Base-by-base conservation (phyloP, 2,329 filamentous ascomycete genomes). In the Ophiostoma sp. region DNA sequence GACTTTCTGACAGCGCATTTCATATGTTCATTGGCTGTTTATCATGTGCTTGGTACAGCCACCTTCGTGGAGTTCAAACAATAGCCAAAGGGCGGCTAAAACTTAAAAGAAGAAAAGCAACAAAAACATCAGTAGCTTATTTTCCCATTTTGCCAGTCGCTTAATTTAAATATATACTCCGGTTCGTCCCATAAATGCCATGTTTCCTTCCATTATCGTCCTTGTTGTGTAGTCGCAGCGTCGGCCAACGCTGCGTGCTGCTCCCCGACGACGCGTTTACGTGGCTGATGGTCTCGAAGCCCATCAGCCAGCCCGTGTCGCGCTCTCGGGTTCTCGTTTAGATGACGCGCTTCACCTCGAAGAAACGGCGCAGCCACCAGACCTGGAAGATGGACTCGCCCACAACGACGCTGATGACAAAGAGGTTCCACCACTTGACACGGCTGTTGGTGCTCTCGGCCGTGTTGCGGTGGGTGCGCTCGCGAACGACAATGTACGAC, bases 341-440 rank as follows among this genome's bases (percentile, higher is more conserved):
- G 73, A 89, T 85, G 66, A 89, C 85, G 66, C 87, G 82, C 81
- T 89, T 87, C 75, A 90, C 87, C 88, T 97, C 93, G 77, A 97
- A 97, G 85, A 99, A 99, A 77, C 95, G 87, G 82, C 96, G 95
- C 78, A 99, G 81, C 93, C 95, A 99, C 94, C 95, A 99, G 73
- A 99, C 94, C 83, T 99, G 95, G 84, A 99, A 99, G 73, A 97
- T 83, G 70, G 93, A 95, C 83, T 98, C 92, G 75, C 90, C 93
- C 73, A 96, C 84, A 72, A 99, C 86, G 66, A 98, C 88, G 68
- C 87, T 85, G 72, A 99, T 87, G 80, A 99, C 93, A 80, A 98
- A 98, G 75, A 98, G 86, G 79, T 95, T 97, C 95, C 95, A 99
- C 95, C 95, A 99, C 84, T 99, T 99, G 78, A 99, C 95, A 73